Conservation (phyloP, 768 basidiomycete genomes). For the Tephrocybe sp. region DNA sequence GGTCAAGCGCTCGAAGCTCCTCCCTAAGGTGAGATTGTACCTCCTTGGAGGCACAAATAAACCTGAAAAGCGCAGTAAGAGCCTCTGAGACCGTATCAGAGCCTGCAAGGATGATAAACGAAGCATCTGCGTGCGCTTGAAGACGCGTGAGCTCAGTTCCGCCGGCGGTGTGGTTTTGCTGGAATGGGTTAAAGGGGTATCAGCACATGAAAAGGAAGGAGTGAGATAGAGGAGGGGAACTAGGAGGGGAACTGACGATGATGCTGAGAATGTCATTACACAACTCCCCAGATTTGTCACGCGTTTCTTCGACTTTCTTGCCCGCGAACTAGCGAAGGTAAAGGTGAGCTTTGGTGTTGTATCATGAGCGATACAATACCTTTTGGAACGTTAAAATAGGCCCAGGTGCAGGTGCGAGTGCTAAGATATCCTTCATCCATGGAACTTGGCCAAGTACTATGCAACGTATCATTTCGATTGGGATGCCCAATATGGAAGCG, state of each 20-base stretch:
- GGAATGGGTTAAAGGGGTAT: too few relatives aligned
- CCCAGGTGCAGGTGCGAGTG: constrained; percentile 16
- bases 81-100: constrained; percentile 21
- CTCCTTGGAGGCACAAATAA: constrained; percentile 9
- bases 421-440: constrained; percentile 19
- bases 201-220: too few relatives aligned
- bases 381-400: constrained; percentile 21
- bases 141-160: constrained; percentile 8
- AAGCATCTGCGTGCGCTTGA: constrained; percentile 19
- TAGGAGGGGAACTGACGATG: constrained; percentile 13
- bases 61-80: constrained; percentile 16
- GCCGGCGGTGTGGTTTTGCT: constrained; percentile 16
- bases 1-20: constrained; percentile 8
- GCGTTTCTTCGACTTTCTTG: constrained; percentile 16
- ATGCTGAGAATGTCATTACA: constrained; percentile 20
- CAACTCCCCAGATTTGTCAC: constrained; percentile 6
- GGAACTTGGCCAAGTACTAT: constrained; percentile 24
- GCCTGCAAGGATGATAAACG: constrained; percentile 21
- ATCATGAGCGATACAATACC: too few relatives aligned
- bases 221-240: too few relatives aligned
- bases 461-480: background rate
- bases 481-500: background rate
- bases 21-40: constrained; percentile 10
- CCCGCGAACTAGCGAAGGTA: constrained; percentile 15
- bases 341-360: background rate